phyloP scores from a whole-genome alignment of 257 asterid species.

The Avicennia marina region DNA sequence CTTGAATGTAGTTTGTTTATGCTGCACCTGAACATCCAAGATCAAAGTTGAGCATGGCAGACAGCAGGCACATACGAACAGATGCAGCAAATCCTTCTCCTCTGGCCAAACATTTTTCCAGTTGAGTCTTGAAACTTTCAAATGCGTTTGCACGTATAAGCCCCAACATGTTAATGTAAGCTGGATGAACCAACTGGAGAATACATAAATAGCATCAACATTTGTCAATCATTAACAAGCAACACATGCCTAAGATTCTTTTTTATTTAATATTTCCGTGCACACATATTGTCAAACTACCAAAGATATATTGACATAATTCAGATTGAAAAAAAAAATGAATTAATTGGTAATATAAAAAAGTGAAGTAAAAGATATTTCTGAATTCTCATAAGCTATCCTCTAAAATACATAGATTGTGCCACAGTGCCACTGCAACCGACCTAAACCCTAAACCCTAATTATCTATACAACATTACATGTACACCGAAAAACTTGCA shows the following conservation, averaged over 20 bases:
- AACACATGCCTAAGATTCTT: no score
- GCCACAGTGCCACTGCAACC: no score
- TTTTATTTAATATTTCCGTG: no score
- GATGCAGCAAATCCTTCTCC: conserved; percentile 55
- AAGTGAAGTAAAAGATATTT: neutral
- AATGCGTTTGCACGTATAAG: conserved; percentile 42
- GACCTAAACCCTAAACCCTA: no score
- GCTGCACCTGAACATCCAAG: conserved; percentile 49
- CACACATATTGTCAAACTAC: no score
- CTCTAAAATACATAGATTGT: no score
- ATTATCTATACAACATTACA: no score
- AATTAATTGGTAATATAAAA: neutral
- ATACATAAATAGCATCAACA: neutral
- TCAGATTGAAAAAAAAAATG: neutral
- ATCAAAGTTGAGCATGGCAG: conserved; percentile 43
- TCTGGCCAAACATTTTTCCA: conserved; percentile 32
- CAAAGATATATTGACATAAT: neutral
- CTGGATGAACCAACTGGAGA: conserved; percentile 49
- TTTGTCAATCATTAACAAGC: conserved; percentile 4
- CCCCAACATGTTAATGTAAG: conserved; percentile 42
- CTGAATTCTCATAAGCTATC: no score
- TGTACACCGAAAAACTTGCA: neutral
- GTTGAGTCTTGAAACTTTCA: conserved; percentile 31
- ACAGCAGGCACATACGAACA: conserved; percentile 34
- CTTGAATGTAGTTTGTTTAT: neutral